Conservation (phyloP, 495 filamentous ascomycete genomes). For the Saxophila tyrrhenica region DNA sequence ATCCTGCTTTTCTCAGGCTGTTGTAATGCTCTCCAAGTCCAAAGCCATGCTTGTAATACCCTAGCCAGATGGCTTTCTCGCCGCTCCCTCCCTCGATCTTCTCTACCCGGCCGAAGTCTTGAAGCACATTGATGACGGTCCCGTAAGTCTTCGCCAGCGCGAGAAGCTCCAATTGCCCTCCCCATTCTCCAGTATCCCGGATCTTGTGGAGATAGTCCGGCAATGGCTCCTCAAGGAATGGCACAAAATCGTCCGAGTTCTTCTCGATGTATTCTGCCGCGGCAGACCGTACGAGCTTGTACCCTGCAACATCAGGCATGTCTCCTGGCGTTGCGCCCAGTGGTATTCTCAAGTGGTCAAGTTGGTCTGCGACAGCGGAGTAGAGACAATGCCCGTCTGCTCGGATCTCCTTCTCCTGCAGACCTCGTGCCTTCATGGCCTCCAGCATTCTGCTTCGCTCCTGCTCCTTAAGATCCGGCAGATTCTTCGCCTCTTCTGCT, state of each 20-base stretch:
- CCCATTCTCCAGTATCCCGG: conserved; percentile 88
- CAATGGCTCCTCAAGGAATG: conserved; percentile 76
- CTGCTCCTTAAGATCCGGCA: conserved; percentile 60
- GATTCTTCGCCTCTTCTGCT: conserved; percentile 57
- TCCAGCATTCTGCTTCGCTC: conserved; percentile 60
- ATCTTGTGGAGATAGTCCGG: conserved; percentile 65
- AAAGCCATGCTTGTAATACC: conserved; percentile 87
- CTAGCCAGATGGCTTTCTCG: conserved; percentile 66
- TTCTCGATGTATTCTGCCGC: conserved; percentile 51
- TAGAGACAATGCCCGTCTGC: conserved; percentile 97
- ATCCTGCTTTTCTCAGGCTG: conserved; percentile 49
- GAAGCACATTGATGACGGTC: conserved; percentile 74
- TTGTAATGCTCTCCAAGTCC: conserved; percentile 97
- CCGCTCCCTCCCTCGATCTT: conserved; percentile 49
- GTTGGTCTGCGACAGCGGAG: conserved; percentile 78
- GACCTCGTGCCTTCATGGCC: conserved; percentile 46
- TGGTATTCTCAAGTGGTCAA: conserved; percentile 37
- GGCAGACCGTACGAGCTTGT: conserved; percentile 41
- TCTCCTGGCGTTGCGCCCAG: conserved; percentile 35
- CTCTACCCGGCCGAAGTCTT: conserved; percentile 66
- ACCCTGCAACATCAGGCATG: conserved; percentile 21
- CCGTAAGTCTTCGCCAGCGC: conserved; percentile 76
- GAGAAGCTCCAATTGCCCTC: conserved; percentile 78
- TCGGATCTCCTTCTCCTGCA: conserved; percentile 67
- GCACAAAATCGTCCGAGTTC: conserved; percentile 49